Evolutionary conservation across 768 basidiomycete species (phyloP).

Genomic region (Mycena belliarum): DNA sequence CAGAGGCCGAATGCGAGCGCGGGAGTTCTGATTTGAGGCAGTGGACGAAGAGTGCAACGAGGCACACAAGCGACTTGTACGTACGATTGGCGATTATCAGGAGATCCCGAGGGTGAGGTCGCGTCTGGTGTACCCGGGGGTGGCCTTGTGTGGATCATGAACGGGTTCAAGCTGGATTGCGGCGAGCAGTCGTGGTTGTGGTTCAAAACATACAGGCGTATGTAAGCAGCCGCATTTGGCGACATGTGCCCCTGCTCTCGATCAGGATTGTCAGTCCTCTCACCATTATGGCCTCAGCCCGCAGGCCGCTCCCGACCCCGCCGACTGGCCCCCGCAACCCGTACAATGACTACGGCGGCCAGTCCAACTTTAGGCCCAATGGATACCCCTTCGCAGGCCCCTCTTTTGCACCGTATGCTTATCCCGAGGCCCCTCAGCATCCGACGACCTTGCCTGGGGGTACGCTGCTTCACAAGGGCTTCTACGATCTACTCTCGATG

Average conservation of each 20-base stretch:
- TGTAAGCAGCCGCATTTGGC: too few relatives aligned
- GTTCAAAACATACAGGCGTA: too few relatives aligned
- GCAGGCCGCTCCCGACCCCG: constrained; percentile 34
- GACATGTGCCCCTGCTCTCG: neutral
- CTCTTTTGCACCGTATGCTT: constrained; percentile 36
- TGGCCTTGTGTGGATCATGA: constrained; percentile 11
- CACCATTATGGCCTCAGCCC: neutral
- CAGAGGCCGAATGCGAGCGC: neutral
- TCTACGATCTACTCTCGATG: constrained; percentile 82
- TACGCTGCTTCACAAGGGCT: constrained; percentile 84
- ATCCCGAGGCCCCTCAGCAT: constrained; percentile 40
- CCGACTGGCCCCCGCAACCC: constrained; percentile 23
- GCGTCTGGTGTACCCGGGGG: neutral
- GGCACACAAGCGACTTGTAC: constrained; percentile 8
- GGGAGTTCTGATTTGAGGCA: neutral
- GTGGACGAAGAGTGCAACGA: constrained; percentile 3
- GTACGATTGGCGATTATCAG: constrained; percentile 20
- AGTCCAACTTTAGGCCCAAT: constrained; percentile 29
- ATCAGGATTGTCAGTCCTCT: neutral
- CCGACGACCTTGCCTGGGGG: constrained; percentile 61
- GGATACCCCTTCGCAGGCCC: constrained; percentile 45
- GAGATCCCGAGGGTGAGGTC: constrained; percentile 9
- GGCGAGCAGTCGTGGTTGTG: too few relatives aligned
- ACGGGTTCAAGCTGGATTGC: neutral
- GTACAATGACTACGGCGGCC: constrained; percentile 15